phyloP scores from a whole-genome alignment of 306 rosid genomes.

The Corylus americana region DNA sequence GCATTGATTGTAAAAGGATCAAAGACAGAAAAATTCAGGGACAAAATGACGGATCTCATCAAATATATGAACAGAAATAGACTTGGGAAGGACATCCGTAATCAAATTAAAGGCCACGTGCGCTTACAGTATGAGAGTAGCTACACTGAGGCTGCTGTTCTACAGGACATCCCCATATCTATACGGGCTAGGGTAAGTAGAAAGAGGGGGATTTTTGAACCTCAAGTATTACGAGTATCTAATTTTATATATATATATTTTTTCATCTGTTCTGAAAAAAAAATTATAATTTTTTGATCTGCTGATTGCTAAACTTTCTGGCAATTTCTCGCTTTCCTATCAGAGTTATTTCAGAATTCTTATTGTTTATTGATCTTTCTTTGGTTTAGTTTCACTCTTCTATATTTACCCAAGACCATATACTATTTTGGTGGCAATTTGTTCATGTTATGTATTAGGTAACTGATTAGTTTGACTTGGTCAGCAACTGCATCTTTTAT shows the following conservation, averaged over 20 bases:
- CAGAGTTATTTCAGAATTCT: not conserved
- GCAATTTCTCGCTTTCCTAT: not conserved
- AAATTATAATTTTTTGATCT: conserved; percentile 3
- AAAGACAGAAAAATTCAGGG: conserved; percentile 89
- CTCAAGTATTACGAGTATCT: not conserved
- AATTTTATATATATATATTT: too few species aligned
- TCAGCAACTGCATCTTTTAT: conserved; percentile 1
- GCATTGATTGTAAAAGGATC: conserved; percentile 99
- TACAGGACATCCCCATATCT: conserved; percentile 83
- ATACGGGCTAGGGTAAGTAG: conserved; percentile 78
- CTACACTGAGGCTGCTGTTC: conserved; percentile 80
- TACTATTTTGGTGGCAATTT: not conserved
- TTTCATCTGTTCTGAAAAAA: not conserved
- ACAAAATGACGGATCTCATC: conserved; percentile 84
- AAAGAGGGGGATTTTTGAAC: conserved; percentile 17
- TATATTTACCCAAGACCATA: not conserved
- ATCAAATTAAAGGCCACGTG: conserved; percentile 89
- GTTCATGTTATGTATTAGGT: not conserved
- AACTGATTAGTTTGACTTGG: not conserved
- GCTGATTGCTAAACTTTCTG: not conserved
- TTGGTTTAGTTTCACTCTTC: not conserved
- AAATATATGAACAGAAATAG: conserved; percentile 88
- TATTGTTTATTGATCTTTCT: not conserved
- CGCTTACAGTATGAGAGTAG: conserved; percentile 92
- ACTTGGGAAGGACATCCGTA: conserved; percentile 80